Evolutionary conservation across 495 filamentous ascomycete species (phyloP).

Genomic region (Penicillium pulvis): DNA sequence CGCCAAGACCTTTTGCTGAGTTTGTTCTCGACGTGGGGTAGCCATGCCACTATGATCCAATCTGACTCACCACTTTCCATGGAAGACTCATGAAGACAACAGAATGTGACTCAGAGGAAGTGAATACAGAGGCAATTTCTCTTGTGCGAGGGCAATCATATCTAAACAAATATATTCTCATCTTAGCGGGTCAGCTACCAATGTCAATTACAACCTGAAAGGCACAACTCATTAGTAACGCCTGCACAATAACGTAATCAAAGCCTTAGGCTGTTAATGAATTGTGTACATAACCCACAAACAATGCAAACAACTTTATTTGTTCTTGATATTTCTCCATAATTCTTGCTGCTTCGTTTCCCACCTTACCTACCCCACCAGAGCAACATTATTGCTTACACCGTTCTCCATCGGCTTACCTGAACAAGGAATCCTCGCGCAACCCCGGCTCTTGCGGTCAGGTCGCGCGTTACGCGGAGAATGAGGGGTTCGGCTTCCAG

Average conservation of each 20-base stretch:
- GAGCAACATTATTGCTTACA: neutral
- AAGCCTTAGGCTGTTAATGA: neutral
- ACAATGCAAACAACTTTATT: neutral
- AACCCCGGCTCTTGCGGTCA: conserved; percentile 5
- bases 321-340: neutral
- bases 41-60: conserved; percentile 20
- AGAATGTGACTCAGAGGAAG: neutral
- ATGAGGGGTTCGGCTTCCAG: conserved; percentile 23
- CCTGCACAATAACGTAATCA: neutral
- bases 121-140: neutral
- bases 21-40: conserved; percentile 7
- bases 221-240: too few species aligned
- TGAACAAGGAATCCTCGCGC: neutral
- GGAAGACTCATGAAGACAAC: neutral
- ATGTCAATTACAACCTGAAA: too few species aligned
- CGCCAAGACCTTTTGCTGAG: conserved; percentile 16
- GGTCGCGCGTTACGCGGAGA: conserved; percentile 13
- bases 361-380: neutral
- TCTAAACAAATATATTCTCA: too few species aligned
- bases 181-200: too few species aligned
- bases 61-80: conserved; percentile 19
- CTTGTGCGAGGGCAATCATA: too few species aligned
- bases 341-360: neutral
- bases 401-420: conserved; percentile 2
- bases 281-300: neutral